Evolutionary conservation across 768 basidiomycete genomes (phyloP).

Genomic region (Suillus sp.): DNA sequence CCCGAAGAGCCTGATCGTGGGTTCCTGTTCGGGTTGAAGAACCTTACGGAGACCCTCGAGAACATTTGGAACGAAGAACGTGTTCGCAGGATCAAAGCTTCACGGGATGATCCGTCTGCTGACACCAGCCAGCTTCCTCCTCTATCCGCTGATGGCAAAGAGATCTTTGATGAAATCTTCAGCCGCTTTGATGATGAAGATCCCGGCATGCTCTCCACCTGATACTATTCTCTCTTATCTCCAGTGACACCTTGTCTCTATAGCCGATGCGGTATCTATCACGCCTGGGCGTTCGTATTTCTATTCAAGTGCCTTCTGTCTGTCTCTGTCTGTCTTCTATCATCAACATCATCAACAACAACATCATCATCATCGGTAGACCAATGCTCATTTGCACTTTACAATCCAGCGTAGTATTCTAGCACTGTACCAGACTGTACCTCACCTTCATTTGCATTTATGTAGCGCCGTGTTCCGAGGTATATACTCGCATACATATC

Average conservation of each 20-base stretch:
- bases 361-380: conserved; percentile 13
- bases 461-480: conserved; percentile 8
- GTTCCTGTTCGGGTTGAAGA: conserved; percentile 89
- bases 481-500: conserved; percentile 14
- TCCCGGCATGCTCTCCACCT: conserved; percentile 77
- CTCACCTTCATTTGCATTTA: conserved; percentile 10
- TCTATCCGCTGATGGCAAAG: conserved; percentile 70
- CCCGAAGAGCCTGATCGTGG: conserved; percentile 90
- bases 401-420: conserved; percentile 13
- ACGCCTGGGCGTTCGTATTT: neutral
- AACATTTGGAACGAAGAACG: conserved; percentile 89
- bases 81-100: conserved; percentile 62
- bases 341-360: conserved; percentile 11
- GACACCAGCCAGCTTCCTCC: conserved; percentile 58
- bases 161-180: conserved; percentile 80
- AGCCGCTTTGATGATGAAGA: conserved; percentile 55
- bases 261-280: conserved; percentile 7
- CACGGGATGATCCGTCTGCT: conserved; percentile 55
- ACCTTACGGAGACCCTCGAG: conserved; percentile 72
- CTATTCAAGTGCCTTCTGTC: neutral
- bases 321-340: neutral
- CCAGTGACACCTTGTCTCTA: conserved; percentile 4
- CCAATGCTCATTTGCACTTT: conserved; percentile 15
- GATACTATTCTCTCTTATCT: conserved; percentile 16
- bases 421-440: conserved; percentile 14